Base-by-base conservation (phyloP, 2,329 filamentous ascomycete genomes). In the Aspergillus sp. region DNA sequence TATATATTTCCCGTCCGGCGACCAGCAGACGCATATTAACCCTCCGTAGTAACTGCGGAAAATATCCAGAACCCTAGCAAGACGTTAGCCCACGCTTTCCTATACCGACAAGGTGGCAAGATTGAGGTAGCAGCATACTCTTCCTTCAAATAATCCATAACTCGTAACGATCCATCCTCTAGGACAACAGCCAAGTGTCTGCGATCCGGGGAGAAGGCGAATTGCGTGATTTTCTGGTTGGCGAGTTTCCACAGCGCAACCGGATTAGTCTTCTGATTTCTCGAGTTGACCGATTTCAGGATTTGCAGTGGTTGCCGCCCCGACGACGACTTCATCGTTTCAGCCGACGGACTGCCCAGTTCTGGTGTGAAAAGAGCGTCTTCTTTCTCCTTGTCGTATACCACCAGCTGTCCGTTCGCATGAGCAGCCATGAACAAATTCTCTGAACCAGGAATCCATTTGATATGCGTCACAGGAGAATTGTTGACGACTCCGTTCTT, bases 301-400 rank as follows among this genome's bases (percentile, higher is more conserved):
- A 99, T 84, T 42, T 88, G 87, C 54, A 96, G 84, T 42, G 72
- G 75, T 64, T 66, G 66, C 61, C 63, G 70, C 58, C 59, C 71
- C 54, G 55, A 62, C 55, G 55, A 62, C 58, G 63, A 68, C 62
- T 62, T 73, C 64, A 62, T 73, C 68, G 58, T 68, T 60, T 63
- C 72, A 54, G 61, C 67, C 8, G 65, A 68, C 15, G 61, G 61
- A 71, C 73, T 56, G 3, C 71, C 70, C 13, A 71, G 84, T 72
- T 96, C 92, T 0, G 90, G 84, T 3, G 86, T 82, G 70, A 96
- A 95, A 1, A 87, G 82, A 0, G 88, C 88, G 73, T 97, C 93
- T 65, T 97, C 93, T 73, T 95, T 96, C 72, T 97, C 93, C 77
- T 98, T 99, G 77, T 99, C 95, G 68, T 98, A 99, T 1, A 98